Evolutionary conservation across 768 basidiomycete species (phyloP), one percentile per base, ranked within the genome.

Genomic region (Phlegmacium glaucopus): DNA sequence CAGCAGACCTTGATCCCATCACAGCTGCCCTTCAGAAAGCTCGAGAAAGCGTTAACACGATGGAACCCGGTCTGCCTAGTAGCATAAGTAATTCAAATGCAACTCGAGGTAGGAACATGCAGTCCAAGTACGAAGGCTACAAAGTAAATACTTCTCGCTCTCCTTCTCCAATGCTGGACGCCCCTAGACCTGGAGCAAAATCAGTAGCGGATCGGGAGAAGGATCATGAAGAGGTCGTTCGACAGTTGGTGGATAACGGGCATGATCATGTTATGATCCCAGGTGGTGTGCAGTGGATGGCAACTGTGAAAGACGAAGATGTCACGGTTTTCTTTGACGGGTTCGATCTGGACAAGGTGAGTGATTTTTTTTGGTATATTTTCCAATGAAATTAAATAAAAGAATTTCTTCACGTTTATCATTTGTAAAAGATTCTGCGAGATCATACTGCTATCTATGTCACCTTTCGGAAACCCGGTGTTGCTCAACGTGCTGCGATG

Each of bases 371-470:
- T 6, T 36, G 25, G 32, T 34, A 6, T n/a, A 37, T 18, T 43
- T 11, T n/a, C 27, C 35, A 43, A 13, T 30, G 6, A 43, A 41
- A 30, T 32, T 47, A n/a, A n/a, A n/a, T n/a, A n/a, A n/a, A n/a
- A n/a, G n/a, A n/a, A n/a, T n/a, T n/a, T n/a, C n/a, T n/a, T n/a
- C n/a, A n/a, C n/a, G n/a, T n/a, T n/a, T n/a, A 45, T 28, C 35
- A 6, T 48, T 42, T 28, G 48, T 42, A 45, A 28, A 47, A 90
- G 87, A 75, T 94, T 22, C 69, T 92, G 2, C 78, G 80, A 51
- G 87, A 88, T 61, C 76, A 78, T 42, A 66, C 69, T 2, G 87
- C 83, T 9, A 86, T 90, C 75, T 94, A 93, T 60, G 77, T 94
- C 52, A 87, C 91, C 4, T 97, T 96, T 62, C 59, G 69, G 15